Evolutionary conservation across 495 filamentous ascomycete genomes (phyloP).

Genomic region (Cercophora scortea): DNA sequence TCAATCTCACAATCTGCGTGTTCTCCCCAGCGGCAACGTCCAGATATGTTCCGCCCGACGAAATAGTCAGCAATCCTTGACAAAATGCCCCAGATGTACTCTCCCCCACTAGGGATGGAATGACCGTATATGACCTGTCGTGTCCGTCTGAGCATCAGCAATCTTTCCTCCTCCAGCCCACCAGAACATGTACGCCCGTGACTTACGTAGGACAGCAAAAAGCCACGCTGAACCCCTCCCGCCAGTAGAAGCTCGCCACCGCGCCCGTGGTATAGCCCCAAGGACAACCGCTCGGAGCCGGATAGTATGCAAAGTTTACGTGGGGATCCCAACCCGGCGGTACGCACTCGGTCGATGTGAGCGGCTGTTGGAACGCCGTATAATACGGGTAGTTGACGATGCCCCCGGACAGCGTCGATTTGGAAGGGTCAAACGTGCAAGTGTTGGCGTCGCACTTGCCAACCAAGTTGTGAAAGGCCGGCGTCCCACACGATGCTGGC

Average conservation of each 20-base stretch:
- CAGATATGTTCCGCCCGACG: not conserved
- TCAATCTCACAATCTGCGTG: not conserved
- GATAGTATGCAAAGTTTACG: not conserved
- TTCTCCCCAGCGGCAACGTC: not conserved
- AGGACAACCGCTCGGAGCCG: not conserved
- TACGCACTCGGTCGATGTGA: not conserved
- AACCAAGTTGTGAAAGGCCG: not conserved
- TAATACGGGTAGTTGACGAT: not conserved
- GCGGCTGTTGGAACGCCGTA: not conserved
- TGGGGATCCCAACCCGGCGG: not conserved
- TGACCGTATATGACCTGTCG: no score
- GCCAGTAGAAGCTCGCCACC: not conserved
- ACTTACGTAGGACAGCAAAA: not conserved
- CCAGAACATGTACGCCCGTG: not conserved
- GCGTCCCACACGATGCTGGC: not conserved
- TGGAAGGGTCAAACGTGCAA: not conserved
- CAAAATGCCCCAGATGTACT: not conserved
- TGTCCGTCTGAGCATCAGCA: no score
- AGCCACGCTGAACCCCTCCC: not conserved
- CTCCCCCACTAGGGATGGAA: no score
- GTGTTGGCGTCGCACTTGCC: not conserved
- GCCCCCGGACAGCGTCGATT: not conserved
- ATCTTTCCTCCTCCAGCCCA: not conserved
- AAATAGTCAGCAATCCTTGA: not conserved
- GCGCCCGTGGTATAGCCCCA: not conserved